phyloP scores from a whole-genome alignment of 495 filamentous ascomycete genomes.

The Sporormia fimetaria region DNA sequence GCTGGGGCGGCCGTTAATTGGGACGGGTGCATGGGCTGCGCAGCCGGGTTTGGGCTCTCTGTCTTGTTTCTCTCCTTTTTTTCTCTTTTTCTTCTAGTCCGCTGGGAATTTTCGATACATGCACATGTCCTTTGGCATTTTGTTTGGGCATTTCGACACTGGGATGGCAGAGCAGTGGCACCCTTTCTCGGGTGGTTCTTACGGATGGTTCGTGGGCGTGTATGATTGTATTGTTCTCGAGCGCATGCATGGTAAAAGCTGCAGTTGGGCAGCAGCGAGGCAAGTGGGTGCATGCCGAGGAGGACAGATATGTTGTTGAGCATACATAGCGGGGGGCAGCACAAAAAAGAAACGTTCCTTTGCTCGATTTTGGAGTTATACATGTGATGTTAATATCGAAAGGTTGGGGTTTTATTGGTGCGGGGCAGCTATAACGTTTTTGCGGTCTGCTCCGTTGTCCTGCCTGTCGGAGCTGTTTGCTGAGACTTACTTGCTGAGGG shows the following conservation, averaged over 20 bases:
- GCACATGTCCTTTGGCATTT: constrained; percentile 24
- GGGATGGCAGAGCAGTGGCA: constrained; percentile 7
- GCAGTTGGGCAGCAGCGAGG: background rate
- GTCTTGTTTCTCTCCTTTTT: constrained; percentile 1
- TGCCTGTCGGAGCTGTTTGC: too few relatives aligned
- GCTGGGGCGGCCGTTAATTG: constrained; percentile 25
- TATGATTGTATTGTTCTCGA: constrained; percentile 18
- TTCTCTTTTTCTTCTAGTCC: too few relatives aligned
- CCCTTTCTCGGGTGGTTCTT: constrained; percentile 9
- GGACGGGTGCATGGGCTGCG: constrained; percentile 19
- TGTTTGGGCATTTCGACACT: constrained; percentile 8
- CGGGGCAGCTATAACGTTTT: background rate
- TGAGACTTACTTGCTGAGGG: too few relatives aligned
- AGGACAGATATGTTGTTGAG: constrained; percentile 10
- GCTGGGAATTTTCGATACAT: constrained; percentile 19
- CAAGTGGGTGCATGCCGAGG: background rate
- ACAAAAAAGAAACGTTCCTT: constrained; percentile 16
- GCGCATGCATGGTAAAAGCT: constrained; percentile 7
- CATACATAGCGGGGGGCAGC: constrained; percentile 22
- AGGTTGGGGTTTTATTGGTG: background rate
- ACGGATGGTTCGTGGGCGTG: constrained; percentile 10
- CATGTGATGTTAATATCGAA: constrained; percentile 1
- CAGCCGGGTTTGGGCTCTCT: constrained; percentile 16
- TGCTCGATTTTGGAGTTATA: constrained; percentile 1
- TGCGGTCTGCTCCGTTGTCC: background rate